Conservation (phyloP, 2,329 filamentous ascomycete species). For the Diaporthe caulivora region DNA sequence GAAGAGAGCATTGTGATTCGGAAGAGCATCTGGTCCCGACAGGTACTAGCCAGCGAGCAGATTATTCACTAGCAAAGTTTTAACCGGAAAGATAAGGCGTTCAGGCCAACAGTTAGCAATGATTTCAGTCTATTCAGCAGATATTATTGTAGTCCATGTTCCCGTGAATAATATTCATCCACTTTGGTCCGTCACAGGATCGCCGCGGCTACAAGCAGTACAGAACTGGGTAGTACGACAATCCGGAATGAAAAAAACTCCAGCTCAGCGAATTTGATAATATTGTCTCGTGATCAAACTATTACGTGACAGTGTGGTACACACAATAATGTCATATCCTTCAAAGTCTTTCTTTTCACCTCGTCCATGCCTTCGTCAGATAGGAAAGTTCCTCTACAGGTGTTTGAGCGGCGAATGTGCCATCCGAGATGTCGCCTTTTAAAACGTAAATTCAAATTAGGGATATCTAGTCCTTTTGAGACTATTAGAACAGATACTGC, state of each 20-base stretch:
- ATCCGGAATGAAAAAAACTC: too few relatives aligned
- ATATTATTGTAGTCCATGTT: too few relatives aligned
- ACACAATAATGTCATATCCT: too few relatives aligned
- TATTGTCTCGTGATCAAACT: too few relatives aligned
- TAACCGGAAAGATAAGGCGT: not conserved
- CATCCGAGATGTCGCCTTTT: not conserved
- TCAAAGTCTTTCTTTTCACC: too few relatives aligned
- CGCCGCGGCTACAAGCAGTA: not conserved
- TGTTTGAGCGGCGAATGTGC: not conserved
- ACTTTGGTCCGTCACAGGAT: not conserved
- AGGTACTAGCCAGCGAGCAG: not conserved
- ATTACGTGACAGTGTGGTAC: too few relatives aligned
- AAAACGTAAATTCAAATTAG: not conserved
- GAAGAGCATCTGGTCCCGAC: not conserved
- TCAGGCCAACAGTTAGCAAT: not conserved
- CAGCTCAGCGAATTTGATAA: too few relatives aligned
- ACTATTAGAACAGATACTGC: too few relatives aligned
- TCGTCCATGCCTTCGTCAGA: too few relatives aligned
- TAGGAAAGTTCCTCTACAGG: too few relatives aligned
- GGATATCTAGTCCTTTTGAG: not conserved
- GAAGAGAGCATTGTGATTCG: not conserved
- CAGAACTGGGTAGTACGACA: too few relatives aligned
- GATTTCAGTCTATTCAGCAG: not conserved
- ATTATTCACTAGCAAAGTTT: not conserved
- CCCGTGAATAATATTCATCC: not conserved